These are phyloP conservation scores for Pholiota molesta DNA, from an alignment of 768 basidiomycete species.

Conservation along the genomic window DNA sequence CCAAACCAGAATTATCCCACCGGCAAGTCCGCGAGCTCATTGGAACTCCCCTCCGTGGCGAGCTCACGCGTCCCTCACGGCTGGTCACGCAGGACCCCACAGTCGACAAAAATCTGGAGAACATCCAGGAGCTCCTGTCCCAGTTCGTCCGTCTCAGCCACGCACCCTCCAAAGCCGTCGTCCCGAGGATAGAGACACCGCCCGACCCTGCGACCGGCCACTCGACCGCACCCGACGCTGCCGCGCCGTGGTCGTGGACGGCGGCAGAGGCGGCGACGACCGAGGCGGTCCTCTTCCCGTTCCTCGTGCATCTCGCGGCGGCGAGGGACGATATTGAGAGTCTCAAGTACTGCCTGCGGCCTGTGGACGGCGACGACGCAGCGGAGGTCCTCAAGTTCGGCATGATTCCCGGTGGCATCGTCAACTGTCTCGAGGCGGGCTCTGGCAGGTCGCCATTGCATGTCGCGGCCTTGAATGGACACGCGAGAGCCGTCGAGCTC, in stretches of 20 bases:
- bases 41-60: constrained; percentile 81
- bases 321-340: constrained; percentile 68
- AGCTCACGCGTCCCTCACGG: constrained; percentile 65
- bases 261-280: constrained; percentile 73
- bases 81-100: constrained; percentile 46
- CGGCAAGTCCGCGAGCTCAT: constrained; percentile 77
- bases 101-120: constrained; percentile 55
- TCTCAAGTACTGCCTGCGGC: constrained; percentile 60
- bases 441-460: constrained; percentile 81
- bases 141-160: constrained; percentile 69
- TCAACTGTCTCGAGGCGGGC: constrained; percentile 71
- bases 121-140: constrained; percentile 64
- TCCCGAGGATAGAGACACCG: constrained; percentile 36
- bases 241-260: constrained; percentile 79
- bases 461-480: constrained; percentile 74
- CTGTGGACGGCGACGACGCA: constrained; percentile 29
- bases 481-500: constrained; percentile 41
- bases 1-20: constrained; percentile 75
- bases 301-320: constrained; percentile 79
- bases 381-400: constrained; percentile 33
- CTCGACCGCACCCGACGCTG: constrained; percentile 41
- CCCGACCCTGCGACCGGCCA: constrained; percentile 39
- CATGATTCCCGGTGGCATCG: constrained; percentile 65
- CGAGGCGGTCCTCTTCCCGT: constrained; percentile 73
- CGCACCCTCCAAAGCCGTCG: constrained; percentile 28